Conservation (phyloP, 768 basidiomycete genomes). For the Podaxis carcinomalis region DNA sequence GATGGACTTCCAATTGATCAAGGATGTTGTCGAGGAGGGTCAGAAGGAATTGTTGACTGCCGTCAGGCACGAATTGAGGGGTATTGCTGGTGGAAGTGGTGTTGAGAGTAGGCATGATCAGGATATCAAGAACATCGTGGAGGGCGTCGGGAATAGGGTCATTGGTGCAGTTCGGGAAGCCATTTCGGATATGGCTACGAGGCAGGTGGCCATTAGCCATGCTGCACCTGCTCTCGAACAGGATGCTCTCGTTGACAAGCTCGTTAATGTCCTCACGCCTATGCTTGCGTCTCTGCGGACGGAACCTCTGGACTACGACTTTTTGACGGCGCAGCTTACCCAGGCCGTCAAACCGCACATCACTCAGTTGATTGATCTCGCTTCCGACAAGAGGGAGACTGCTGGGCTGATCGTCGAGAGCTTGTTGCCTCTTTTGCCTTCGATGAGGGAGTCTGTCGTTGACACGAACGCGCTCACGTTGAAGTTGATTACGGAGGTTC, state of each 20-base stretch:
- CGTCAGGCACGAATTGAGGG: constrained; percentile 58
- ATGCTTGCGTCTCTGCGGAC: constrained; percentile 55
- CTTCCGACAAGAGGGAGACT: constrained; percentile 86
- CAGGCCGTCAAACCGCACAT: constrained; percentile 90
- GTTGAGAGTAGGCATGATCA: constrained; percentile 19
- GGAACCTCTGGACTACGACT: constrained; percentile 75
- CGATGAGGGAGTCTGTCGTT: constrained; percentile 29
- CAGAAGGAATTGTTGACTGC: constrained; percentile 55
- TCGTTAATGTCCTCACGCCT: constrained; percentile 56
- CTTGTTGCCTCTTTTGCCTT: constrained; percentile 62
- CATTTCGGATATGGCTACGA: constrained; percentile 51
- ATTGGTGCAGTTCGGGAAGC: constrained; percentile 57
- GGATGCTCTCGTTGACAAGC: constrained; percentile 56
- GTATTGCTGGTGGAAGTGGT: constrained; percentile 31
- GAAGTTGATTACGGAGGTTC: constrained; percentile 65
- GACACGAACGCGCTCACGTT: constrained; percentile 55
- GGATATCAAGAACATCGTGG: constrained; percentile 43
- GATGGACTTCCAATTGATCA: constrained; percentile 73
- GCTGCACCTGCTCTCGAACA: constrained; percentile 48
- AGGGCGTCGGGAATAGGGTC: constrained; percentile 54
- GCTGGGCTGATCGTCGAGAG: constrained; percentile 75
- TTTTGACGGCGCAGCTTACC: constrained; percentile 66
- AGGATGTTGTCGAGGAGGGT: constrained; percentile 62
- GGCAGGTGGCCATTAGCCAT: constrained; percentile 48
- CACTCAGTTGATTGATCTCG: constrained; percentile 82